Evolutionary conservation across 768 basidiomycete species (phyloP), one percentile per base, ranked within the genome.

Genomic region (Vararia minispora): DNA sequence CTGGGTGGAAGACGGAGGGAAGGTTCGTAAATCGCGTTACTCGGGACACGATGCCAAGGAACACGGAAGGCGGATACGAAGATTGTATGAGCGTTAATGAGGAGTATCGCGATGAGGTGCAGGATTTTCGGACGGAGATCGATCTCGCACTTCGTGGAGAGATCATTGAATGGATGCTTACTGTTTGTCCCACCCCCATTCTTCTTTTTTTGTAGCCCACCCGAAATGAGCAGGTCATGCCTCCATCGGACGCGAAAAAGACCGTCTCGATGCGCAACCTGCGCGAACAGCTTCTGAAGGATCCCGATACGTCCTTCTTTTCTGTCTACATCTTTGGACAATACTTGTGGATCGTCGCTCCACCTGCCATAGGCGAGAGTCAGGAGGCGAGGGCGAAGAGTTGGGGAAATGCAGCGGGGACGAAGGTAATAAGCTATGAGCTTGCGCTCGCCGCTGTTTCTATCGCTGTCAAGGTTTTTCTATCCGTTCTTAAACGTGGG

Each of bases 391-490:
- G 30, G 12, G 6, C 17, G 14, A n/a, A 11, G 3, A 9, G 28
- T 3, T 21, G 11, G 10, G 28, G 25, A n/a, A 30, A 28, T 7
- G 35, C 46, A 5, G 36, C 37, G 4, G 13, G 29, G 11, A 13
- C 30, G 34, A 24, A 25, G 12, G 8, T 30, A 23, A 12, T 41
- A 5, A 26, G 46, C 24, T 43, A 39, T 44, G 47, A 48, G 11
- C 43, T 43, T 21, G 47, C 47, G 6, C 35, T 48, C 21, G 45
- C 47, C 13, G 41, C 47, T 4, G 27, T 48, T 16, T 32, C 45
- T 12, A 31, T 48, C 27, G 43, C 39, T 24, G 47, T 48, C 20
- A 48, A 48, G 45, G 47, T 48, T 23, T 10, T 33, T 33, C n/a
- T 33, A n/a, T 8, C 31, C 24, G 30, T 12, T 4, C n/a, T 3